These are phyloP conservation scores for Rhododendron williamsianum DNA, from an alignment of 148 eudicot genomes.

Conservation along the genomic window DNA sequence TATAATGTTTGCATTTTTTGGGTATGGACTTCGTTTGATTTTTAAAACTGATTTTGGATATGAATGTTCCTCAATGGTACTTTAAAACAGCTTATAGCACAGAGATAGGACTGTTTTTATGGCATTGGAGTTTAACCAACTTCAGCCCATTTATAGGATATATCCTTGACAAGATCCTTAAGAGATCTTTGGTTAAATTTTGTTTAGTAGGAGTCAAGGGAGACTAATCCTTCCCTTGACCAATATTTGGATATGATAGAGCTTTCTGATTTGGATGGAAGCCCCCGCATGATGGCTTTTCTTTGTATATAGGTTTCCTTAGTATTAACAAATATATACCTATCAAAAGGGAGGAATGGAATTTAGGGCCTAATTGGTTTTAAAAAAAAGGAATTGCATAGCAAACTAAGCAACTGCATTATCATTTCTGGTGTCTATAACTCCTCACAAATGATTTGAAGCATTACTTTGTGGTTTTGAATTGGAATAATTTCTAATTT, in stretches of 20 bases:
- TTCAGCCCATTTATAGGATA: not conserved
- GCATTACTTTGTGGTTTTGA: not conserved
- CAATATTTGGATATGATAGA: not conserved
- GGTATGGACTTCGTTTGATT: not conserved
- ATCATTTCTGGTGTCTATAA: not conserved
- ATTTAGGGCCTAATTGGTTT: not conserved
- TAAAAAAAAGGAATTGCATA: not conserved
- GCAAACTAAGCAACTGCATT: not conserved
- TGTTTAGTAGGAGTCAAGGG: not conserved
- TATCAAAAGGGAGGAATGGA: not conserved
- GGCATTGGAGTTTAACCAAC: not conserved
- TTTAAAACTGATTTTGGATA: not conserved
- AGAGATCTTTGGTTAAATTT: not conserved
- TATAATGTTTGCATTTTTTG: not conserved
- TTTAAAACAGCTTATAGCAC: not conserved
- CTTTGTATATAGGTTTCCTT: not conserved
- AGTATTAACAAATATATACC: not conserved
- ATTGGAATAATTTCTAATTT: not conserved
- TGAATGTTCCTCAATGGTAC: not conserved
- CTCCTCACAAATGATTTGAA: not conserved
- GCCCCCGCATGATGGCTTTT: not conserved
- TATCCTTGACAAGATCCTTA: not conserved
- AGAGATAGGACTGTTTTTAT: not conserved
- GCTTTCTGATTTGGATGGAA: not conserved
- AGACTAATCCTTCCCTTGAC: not conserved